These are phyloP conservation scores for Suzukiozyma palmioleophila DNA, from an alignment of 1,139 yeast genomes.

Conservation along the genomic window DNA sequence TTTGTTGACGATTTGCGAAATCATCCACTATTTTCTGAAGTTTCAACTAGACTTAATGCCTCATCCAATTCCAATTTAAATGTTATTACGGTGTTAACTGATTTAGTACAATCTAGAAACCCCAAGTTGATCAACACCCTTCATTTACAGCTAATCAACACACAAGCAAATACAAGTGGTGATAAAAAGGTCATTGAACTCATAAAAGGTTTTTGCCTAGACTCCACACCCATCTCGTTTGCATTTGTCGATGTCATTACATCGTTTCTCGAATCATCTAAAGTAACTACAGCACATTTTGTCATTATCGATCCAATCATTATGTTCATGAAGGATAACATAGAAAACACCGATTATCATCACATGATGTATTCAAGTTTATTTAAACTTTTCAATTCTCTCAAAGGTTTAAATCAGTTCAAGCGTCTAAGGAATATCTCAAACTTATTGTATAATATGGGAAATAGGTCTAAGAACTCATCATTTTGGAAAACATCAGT, in stretches of 20 bases:
- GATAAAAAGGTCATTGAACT: slow-evolving; percentile 4
- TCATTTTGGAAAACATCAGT: slow-evolving; percentile 15
- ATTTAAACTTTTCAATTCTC: slow-evolving; percentile 11
- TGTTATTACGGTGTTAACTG: slow-evolving; percentile 1
- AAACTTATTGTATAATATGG: slow-evolving; percentile 19
- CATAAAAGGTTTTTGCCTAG: slow-evolving; percentile 4
- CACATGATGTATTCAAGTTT: slow-evolving; percentile 5
- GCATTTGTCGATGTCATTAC: slow-evolving; percentile 2
- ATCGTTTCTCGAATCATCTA: background rate
- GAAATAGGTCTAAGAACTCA: slow-evolving; percentile 9
- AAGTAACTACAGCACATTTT: slow-evolving; percentile 17
- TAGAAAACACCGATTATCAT: slow-evolving; percentile 1
- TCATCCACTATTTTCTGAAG: slow-evolving; percentile 1
- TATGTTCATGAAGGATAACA: slow-evolving; percentile 12
- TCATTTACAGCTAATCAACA: background rate
- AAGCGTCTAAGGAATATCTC: slow-evolving; percentile 29
- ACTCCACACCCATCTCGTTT: slow-evolving; percentile 3
- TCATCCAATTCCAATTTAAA: slow-evolving; percentile 1
- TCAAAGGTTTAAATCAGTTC: slow-evolving; percentile 16
- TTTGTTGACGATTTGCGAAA: slow-evolving; percentile 9
- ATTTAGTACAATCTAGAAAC: background rate
- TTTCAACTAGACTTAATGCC: background rate
- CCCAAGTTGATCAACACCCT: background rate
- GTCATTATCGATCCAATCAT: slow-evolving; percentile 20
- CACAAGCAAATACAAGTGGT: slow-evolving; percentile 5